Percentiles rank a stretch among this genome's conserved stretches.
These are phyloP conservation scores for Epichloe scottii DNA, from an alignment of 2,329 filamentous ascomycete species.

Conservation along the genomic window DNA sequence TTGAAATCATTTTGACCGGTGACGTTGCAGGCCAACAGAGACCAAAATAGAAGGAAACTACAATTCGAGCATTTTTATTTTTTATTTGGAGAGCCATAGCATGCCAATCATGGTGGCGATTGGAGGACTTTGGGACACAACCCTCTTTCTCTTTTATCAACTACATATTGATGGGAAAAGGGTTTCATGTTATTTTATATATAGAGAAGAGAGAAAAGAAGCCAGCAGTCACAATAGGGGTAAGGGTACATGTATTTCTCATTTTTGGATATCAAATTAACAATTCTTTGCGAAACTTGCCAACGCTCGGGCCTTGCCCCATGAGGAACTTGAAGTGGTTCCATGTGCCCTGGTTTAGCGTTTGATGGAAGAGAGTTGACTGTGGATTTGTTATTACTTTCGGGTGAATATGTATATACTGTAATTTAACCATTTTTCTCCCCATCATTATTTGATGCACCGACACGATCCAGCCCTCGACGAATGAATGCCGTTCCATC, in stretches of 20 bases:
- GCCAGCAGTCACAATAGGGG: background rate
- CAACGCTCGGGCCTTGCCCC: background rate
- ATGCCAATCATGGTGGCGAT: background rate
- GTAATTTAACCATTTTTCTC: background rate
- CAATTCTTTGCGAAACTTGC: background rate
- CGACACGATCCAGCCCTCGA: too few species aligned
- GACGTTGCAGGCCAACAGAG: constrained; percentile 3
- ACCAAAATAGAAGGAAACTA: background rate
- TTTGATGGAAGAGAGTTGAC: background rate
- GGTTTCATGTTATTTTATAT: background rate
- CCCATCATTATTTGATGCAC: too few species aligned
- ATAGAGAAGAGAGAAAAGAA: background rate
- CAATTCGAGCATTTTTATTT: background rate
- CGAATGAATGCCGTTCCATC: too few species aligned
- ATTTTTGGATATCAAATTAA: constrained; percentile 1
- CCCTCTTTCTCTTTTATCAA: background rate
- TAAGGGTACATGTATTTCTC: background rate
- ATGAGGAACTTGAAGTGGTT: background rate
- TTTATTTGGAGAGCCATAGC: background rate
- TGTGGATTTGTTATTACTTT: background rate
- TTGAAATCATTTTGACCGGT: constrained; percentile 9
- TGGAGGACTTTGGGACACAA: background rate
- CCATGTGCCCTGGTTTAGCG: background rate
- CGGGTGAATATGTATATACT: background rate
- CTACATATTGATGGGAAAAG: background rate